Evolutionary conservation across 371 early-diverging fungal genomes (phyloP).

Genomic region (Mucor piriformis): DNA sequence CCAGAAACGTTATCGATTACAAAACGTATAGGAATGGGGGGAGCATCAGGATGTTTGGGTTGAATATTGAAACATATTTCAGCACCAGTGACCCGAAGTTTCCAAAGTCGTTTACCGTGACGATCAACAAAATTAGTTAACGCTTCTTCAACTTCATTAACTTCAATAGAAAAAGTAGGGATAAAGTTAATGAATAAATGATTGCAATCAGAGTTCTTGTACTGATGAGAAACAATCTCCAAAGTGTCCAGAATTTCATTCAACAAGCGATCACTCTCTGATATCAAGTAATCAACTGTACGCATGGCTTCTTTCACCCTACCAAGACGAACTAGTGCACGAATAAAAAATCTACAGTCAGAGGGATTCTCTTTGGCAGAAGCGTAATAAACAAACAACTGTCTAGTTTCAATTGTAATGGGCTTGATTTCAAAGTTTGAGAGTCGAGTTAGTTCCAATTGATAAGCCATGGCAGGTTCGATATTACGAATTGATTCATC

Average conservation of each 20-base stretch:
- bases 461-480: slow-evolving; percentile 97
- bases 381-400: slow-evolving; percentile 95
- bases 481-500: slow-evolving; percentile 96
- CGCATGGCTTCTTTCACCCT: slow-evolving; percentile 75
- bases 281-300: slow-evolving; percentile 91
- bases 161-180: slow-evolving; percentile 91
- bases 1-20: slow-evolving; percentile 90
- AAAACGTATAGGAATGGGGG: slow-evolving; percentile 88
- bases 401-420: slow-evolving; percentile 88
- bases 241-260: slow-evolving; percentile 93
- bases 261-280: slow-evolving; percentile 90
- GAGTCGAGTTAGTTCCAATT: slow-evolving; percentile 91
- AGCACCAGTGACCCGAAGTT: slow-evolving; percentile 90
- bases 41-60: slow-evolving; percentile 62
- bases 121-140: slow-evolving; percentile 90
- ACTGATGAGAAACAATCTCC: slow-evolving; percentile 85
- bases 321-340: slow-evolving; percentile 94
- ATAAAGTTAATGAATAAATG: slow-evolving; percentile 97
- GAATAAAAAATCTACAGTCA: slow-evolving; percentile 96
- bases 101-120: slow-evolving; percentile 94
- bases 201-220: slow-evolving; percentile 97
- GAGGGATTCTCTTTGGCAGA: slow-evolving; percentile 91
- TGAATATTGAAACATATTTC: slow-evolving; percentile 94
- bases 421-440: slow-evolving; percentile 96
- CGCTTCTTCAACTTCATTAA: slow-evolving; percentile 83